Evolutionary conservation across 1,284 basidiomycete species (phyloP), one percentile per base, ranked within the genome.

Genomic region (Irpex sp.): DNA sequence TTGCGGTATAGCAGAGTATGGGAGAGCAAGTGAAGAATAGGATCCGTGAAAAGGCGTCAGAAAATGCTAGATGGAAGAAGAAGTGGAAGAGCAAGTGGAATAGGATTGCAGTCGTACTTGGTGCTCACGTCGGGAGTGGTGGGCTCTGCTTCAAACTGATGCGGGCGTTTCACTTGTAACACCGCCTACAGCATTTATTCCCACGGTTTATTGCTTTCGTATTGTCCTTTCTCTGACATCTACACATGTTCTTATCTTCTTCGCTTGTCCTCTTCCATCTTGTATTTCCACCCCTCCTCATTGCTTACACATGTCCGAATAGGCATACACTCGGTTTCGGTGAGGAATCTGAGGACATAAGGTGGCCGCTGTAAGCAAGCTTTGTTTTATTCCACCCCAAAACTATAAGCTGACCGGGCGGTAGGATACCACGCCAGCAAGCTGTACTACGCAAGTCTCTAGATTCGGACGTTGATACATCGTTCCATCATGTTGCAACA

Each of bases 41-140:
- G 7, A 54, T 62, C 40, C 64, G 64, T 65, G 59, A 62, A 59
- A 54, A 58, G 55, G 64, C 59, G 64, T 67, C 61, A 67, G 64
- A 64, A 64, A 68, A 63, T 56, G 34, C 15, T 67, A 68, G 67
- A 64, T 66, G 64, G 64, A 66, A 66, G 65, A 65, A 26, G 67
- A 64, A 66, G 64, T 56, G 49, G 58, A 69, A 66, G 68, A 69
- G 60, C 61, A 64, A 64, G 65, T 48, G 58, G n/a, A 61, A 48
- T 66, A 69, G 72, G 66, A 66, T 48, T 62, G 63, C 48, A 44
- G 60, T 63, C 68, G 69, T 68, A 69, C 68, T 56, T 56, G 73
- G 72, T 70, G 71, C 65, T 66, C 63, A 52, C 49, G 54, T 56
- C 54, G 54, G 54, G 54, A 56, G 54, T 56, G 54, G 54, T 34